Percentiles rank a stretch among this genome's conserved stretches.
phyloP scores from a whole-genome alignment of 1,284 basidiomycete species.

The Cystobasidiaceae sp. region DNA sequence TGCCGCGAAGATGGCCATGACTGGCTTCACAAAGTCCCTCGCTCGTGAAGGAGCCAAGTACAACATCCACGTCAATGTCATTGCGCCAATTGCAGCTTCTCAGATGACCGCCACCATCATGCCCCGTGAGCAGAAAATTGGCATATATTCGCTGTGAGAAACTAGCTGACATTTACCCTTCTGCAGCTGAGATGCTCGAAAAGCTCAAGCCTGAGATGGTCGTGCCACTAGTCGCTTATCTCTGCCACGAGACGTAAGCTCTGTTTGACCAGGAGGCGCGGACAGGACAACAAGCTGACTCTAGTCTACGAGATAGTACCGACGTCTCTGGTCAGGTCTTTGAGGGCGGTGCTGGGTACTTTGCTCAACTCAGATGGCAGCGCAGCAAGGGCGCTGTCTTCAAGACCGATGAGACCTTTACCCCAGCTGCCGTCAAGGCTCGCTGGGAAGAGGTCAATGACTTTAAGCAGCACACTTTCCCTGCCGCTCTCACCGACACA shows the following conservation, averaged over 20 bases:
- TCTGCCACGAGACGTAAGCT: conserved; percentile 41
- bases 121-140: neutral
- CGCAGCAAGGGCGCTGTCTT: conserved; percentile 77
- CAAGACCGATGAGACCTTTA: conserved; percentile 85
- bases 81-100: conserved; percentile 71
- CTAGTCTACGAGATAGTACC: conserved; percentile 2
- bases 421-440: conserved; percentile 83
- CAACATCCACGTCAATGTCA: conserved; percentile 77
- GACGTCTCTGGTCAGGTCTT: conserved; percentile 83
- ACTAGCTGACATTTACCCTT: conserved; percentile 59
- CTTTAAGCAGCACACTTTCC: conserved; percentile 70
- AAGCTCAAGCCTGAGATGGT: conserved; percentile 91
- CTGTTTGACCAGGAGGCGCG: neutral
- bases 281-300: too few relatives aligned
- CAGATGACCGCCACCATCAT: conserved; percentile 43
- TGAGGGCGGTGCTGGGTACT: conserved; percentile 89
- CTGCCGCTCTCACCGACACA: conserved; percentile 61
- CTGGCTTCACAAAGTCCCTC: conserved; percentile 86
- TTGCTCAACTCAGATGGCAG: conserved; percentile 91
- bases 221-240: conserved; percentile 77
- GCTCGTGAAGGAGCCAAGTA: conserved; percentile 68
- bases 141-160: conserved; percentile 55
- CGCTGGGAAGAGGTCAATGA: conserved; percentile 77
- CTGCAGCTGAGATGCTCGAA: conserved; percentile 79
- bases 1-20: conserved; percentile 68